Evolutionary conservation across 306 rosid genomes (phyloP).

Genomic region (Medicago lupulina): DNA sequence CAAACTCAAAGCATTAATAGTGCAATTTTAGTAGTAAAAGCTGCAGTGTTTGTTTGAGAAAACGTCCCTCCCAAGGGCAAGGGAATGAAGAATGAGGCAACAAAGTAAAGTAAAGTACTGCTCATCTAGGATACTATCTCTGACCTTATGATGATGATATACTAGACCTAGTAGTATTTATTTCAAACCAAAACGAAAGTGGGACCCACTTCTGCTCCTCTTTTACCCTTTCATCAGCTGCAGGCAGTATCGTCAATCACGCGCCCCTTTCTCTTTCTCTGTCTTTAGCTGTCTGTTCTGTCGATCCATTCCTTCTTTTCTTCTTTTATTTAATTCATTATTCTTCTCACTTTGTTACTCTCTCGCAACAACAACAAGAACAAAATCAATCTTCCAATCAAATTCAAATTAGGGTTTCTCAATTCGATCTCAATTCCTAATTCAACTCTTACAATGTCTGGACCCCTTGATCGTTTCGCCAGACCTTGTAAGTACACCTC

Average conservation of each 20-base stretch:
- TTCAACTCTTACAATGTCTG: conserved; percentile 55
- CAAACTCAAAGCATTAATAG: no score
- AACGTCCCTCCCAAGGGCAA: background rate
- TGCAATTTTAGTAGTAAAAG: background rate
- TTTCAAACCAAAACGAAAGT: background rate
- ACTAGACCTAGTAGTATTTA: no score
- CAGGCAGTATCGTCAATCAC: background rate
- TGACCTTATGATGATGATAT: background rate
- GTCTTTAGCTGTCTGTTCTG: conserved; percentile 52
- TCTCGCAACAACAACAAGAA: background rate
- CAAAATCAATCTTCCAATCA: background rate
- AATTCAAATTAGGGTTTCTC: conserved; percentile 37
- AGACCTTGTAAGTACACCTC: conserved; percentile 66
- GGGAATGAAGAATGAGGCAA: conserved; percentile 8
- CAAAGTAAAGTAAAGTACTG: background rate
- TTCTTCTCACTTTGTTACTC: background rate
- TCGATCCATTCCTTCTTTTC: background rate
- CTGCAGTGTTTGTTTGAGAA: conserved; percentile 33
- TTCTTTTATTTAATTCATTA: background rate
- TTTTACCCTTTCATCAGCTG: background rate
- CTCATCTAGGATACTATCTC: background rate
- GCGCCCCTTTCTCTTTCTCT: conserved; percentile 9
- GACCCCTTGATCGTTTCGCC: conserved; percentile 83
- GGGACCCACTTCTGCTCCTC: conserved; percentile 43
- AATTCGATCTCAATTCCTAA: conserved; percentile 40